phyloP scores from a whole-genome alignment of 345 rosid genomes.

The Aquilaria sinensis region DNA sequence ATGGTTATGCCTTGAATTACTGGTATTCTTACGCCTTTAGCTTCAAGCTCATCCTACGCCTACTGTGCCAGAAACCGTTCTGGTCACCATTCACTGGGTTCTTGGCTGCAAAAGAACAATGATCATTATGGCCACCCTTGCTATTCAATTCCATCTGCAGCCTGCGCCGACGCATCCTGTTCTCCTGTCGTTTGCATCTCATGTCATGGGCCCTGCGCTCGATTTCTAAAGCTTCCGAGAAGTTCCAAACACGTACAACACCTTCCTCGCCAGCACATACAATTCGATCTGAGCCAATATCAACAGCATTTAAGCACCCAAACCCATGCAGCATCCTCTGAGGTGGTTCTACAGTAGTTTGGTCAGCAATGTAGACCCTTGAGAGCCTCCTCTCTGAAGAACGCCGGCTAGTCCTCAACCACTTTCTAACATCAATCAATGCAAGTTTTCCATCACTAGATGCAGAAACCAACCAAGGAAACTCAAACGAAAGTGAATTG shows the following conservation, averaged over 20 bases:
- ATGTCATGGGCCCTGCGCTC: constrained; percentile 56
- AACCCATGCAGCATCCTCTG: constrained; percentile 92
- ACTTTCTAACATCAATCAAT: constrained; percentile 69
- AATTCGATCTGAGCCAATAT: constrained; percentile 78
- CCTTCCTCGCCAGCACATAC: constrained; percentile 93
- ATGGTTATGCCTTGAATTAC: too few species aligned
- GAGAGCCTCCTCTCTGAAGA: constrained; percentile 29
- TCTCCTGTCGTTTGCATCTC: constrained; percentile 70
- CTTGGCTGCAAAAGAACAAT: constrained; percentile 76
- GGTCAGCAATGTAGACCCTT: constrained; percentile 16
- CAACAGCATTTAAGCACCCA: constrained; percentile 65
- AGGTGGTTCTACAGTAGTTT: constrained; percentile 61
- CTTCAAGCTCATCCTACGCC: constrained; percentile 63
- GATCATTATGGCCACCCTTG: constrained; percentile 45
- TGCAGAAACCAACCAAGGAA: constrained; percentile 97
- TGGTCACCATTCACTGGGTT: constrained; percentile 47
- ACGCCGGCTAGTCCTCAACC: constrained; percentile 42
- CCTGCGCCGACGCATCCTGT: constrained; percentile 69
- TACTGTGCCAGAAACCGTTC: constrained; percentile 49
- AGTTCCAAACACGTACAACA: constrained; percentile 81
- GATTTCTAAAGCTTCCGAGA: constrained; percentile 70
- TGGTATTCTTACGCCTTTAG: constrained; percentile 40
- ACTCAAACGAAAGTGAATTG: constrained; percentile 78
- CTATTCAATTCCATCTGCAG: constrained; percentile 62
- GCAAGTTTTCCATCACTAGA: constrained; percentile 82